A percentile compares a stretch with the other conserved stretches of the same genome.
These are phyloP conservation scores for Gaultheria prostrata DNA, from an alignment of 148 eudicot species.

Conservation along the genomic window DNA sequence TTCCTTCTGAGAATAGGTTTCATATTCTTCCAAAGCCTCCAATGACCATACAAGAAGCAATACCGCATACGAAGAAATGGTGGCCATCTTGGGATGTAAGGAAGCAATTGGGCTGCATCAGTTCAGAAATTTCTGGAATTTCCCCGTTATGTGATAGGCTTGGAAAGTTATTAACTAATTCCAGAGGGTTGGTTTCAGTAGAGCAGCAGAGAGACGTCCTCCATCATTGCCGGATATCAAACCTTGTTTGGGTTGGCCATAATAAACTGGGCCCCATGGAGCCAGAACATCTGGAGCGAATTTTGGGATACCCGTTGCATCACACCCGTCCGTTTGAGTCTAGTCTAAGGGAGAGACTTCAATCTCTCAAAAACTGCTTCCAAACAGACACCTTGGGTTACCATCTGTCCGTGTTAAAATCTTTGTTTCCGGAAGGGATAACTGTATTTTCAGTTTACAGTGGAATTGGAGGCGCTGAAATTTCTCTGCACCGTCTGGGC, in stretches of 20 bases:
- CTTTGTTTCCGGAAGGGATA: slow-evolving; percentile 59
- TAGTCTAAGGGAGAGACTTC: slow-evolving; percentile 52
- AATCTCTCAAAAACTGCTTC: slow-evolving; percentile 58
- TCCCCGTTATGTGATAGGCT: slow-evolving; percentile 59
- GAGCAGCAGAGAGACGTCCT: slow-evolving; percentile 64
- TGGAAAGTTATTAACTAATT: slow-evolving; percentile 41
- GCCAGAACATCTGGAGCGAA: slow-evolving; percentile 63
- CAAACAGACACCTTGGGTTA: slow-evolving; percentile 84
- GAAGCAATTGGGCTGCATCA: slow-evolving; percentile 64
- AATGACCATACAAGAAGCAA: slow-evolving; percentile 65
- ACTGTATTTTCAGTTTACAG: slow-evolving; percentile 63
- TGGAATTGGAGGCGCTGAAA: slow-evolving; percentile 87
- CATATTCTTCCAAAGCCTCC: slow-evolving; percentile 63
- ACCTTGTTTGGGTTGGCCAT: slow-evolving; percentile 75
- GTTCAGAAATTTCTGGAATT: slow-evolving; percentile 41
- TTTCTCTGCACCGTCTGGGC: slow-evolving; percentile 75
- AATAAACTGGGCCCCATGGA: slow-evolving; percentile 64
- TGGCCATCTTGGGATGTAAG: slow-evolving; percentile 96
- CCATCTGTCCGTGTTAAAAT: slow-evolving; percentile 65
- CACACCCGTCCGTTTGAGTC: slow-evolving; percentile 62
- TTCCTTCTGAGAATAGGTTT: slow-evolving; percentile 59
- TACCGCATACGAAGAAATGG: slow-evolving; percentile 67
- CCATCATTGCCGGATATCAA: slow-evolving; percentile 50
- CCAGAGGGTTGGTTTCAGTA: slow-evolving; percentile 48
- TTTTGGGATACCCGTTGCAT: slow-evolving; percentile 70